Conservation (phyloP, 2,329 filamentous ascomycete species). For the Graphium sp. region DNA sequence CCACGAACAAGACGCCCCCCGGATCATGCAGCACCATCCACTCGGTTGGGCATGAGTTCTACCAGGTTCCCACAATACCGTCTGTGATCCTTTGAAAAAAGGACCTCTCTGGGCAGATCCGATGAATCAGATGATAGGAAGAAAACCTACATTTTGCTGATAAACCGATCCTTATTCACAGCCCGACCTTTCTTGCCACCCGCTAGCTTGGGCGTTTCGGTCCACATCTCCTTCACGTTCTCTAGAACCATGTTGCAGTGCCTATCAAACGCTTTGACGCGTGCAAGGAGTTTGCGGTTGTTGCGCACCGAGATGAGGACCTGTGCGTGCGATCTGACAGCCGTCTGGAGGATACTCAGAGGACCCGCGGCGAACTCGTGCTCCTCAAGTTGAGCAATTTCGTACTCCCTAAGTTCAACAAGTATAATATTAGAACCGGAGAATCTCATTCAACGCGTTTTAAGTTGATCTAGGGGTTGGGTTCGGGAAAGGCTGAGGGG, state of each 20-base stretch:
- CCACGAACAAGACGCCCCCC: too few species aligned
- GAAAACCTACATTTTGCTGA: slow-evolving; percentile 75
- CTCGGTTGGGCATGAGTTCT: too few species aligned
- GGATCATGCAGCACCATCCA: too few species aligned
- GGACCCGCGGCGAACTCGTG: slow-evolving; percentile 36
- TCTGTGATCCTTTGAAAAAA: too few species aligned
- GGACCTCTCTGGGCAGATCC: too few species aligned
- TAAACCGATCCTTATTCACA: slow-evolving; percentile 96
- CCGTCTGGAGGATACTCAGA: slow-evolving; percentile 88
- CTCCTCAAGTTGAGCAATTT: slow-evolving; percentile 56
- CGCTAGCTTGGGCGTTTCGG: slow-evolving; percentile 69
- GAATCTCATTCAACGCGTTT: background rate
- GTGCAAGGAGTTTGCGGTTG: slow-evolving; percentile 92
- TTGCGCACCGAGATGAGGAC: slow-evolving; percentile 95
- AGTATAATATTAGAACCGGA: too few species aligned
- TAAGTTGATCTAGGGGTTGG: slow-evolving; percentile 6
- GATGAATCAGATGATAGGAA: too few species aligned
- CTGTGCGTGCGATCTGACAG: slow-evolving; percentile 85
- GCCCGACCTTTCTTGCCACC: slow-evolving; percentile 77
- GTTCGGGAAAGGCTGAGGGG: slow-evolving; percentile 7
- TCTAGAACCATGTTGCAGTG: slow-evolving; percentile 99
- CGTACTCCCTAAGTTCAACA: slow-evolving; percentile 94
- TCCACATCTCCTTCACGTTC: slow-evolving; percentile 97
- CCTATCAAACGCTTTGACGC: slow-evolving; percentile 95
- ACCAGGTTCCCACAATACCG: too few species aligned